Percentiles rank a stretch among this genome's conserved stretches.
phyloP scores from a whole-genome alignment of 495 filamentous ascomycete species.

The Aspergillus bridgeri region DNA sequence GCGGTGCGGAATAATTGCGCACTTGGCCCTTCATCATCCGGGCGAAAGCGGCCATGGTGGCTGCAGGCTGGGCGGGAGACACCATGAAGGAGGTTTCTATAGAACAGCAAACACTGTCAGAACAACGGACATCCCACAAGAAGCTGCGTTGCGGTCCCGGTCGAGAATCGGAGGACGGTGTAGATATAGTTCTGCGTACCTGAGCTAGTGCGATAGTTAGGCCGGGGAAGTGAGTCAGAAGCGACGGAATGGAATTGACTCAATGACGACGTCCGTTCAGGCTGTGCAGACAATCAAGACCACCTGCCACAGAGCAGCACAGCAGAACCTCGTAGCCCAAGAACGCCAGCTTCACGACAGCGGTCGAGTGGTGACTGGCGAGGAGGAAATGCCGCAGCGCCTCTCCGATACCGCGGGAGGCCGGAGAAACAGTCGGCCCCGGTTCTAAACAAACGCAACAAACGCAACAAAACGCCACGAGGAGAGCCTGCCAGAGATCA shows the following conservation, averaged over 20 bases:
- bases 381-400: neutral
- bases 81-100: slow-evolving; percentile 19
- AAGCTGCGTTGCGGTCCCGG: neutral
- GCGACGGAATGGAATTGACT: neutral
- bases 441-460: slow-evolving; percentile 7
- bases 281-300: slow-evolving; percentile 4
- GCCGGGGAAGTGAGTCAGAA: slow-evolving; percentile 19
- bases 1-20: slow-evolving; percentile 59
- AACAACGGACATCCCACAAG: neutral
- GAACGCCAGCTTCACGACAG: neutral
- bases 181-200: neutral
- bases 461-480: slow-evolving; percentile 8
- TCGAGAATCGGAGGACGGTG: neutral
- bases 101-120: neutral
- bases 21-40: slow-evolving; percentile 45
- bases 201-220: slow-evolving; percentile 1
- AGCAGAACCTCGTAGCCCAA: neutral
- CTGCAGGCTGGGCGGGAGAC: slow-evolving; percentile 24
- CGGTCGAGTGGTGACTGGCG: neutral
- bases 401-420: slow-evolving; percentile 28
- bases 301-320: neutral
- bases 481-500: neutral
- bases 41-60: slow-evolving; percentile 37
- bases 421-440: slow-evolving; percentile 35
- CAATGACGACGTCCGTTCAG: slow-evolving; percentile 3